phyloP scores from a whole-genome alignment of 148 eudicot species.

The Salicornia ramosissima region DNA sequence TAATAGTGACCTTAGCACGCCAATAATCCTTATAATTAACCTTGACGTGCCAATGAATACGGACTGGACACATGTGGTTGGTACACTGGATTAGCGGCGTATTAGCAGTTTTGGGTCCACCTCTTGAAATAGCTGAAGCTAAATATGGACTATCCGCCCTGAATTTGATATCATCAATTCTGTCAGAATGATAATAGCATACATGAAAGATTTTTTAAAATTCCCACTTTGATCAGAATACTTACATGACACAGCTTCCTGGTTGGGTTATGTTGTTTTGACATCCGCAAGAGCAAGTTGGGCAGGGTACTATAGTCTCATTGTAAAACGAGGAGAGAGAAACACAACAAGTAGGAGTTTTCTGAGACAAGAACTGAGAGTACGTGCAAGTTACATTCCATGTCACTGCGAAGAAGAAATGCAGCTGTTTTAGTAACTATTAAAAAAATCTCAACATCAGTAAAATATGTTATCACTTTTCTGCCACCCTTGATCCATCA shows the following conservation, averaged over 20 bases:
- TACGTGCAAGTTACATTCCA: constrained; percentile 71
- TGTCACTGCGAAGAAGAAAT: constrained; percentile 49
- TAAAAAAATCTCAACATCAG: background rate
- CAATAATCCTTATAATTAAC: constrained; percentile 66
- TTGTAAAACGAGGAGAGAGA: constrained; percentile 71
- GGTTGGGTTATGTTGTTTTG: constrained; percentile 38
- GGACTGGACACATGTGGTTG: constrained; percentile 65
- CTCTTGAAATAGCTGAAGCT: constrained; percentile 37
- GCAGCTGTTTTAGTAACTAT: background rate
- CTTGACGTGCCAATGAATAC: constrained; percentile 70
- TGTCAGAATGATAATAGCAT: constrained; percentile 10
- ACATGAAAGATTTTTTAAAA: background rate
- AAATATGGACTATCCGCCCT: constrained; percentile 50
- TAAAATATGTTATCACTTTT: background rate
- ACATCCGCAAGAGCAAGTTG: constrained; percentile 64
- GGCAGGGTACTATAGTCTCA: constrained; percentile 52
- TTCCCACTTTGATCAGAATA: background rate
- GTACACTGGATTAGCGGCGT: constrained; percentile 53
- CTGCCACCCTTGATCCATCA: background rate
- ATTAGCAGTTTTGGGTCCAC: constrained; percentile 20
- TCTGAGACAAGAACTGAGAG: constrained; percentile 56
- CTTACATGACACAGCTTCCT: constrained; percentile 54
- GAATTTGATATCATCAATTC: constrained; percentile 19
- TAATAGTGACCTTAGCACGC: constrained; percentile 61
- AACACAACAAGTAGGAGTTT: constrained; percentile 62